Base-by-base conservation (phyloP, 805 yeast genomes). In the Saturnispora sanitii region DNA sequence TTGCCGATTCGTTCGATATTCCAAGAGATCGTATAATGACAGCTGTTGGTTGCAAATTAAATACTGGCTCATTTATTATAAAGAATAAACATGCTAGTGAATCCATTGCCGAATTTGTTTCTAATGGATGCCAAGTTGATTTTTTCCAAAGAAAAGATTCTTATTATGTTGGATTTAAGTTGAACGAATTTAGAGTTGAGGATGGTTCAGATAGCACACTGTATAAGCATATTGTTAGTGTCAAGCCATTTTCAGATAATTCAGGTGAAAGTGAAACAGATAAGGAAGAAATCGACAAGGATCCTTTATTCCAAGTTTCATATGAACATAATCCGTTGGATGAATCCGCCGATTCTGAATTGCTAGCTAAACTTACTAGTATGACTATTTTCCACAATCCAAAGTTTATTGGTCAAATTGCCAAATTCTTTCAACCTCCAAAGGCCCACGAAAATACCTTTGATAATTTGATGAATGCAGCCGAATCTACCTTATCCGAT, bases 401-500 rank as follows among this genome's bases (percentile, higher is more conserved):
- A n/a, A 71, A 67, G 33, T 83, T 92, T 49, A 68, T 90, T 23
- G 92, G 87, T 50, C 82, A 77, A 43, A 68, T 92, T 37, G 69
- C 73, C 13, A 62, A 58, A 43, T 90, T 94, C 53, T 92, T 92
- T 67, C 77, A 73, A 36, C 95, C 96, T 1, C 95, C 96, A 17
- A 77, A 77, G 44, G 77, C 77, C 21, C 94, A 88, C 51, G 67
- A 79, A 42, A 95, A 88, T 53, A 87, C 96, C 0, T 77, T 92
- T 18, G 90, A 87, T 28, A 92, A 92, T 8, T 75, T 94, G 20
- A 75, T 92, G 75, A 80, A 76, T 58, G 97, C 96, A 1, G 98
- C 99, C 0, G 95, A 88, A 46, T 84, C 88, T 0, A 88, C 96
- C 0, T 82, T 92, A 43, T 96, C 87, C 53, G 96, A 94, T 2